These are phyloP conservation scores for Boletus reticuloceps DNA, from an alignment of 768 basidiomycete genomes.

Conservation along the genomic window DNA sequence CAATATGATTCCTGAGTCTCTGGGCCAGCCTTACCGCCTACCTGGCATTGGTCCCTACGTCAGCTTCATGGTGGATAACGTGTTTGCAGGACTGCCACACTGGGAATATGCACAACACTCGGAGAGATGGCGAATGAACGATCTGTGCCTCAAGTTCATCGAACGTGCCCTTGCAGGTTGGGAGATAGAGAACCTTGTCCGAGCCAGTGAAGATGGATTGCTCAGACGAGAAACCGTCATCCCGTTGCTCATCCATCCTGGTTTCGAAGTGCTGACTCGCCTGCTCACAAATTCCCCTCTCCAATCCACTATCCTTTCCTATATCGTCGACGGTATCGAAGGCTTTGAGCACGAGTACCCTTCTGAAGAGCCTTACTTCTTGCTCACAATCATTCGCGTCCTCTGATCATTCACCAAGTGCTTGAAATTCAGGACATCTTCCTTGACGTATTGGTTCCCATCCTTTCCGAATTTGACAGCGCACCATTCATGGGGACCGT, in stretches of 20 bases:
- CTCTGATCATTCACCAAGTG: constrained; percentile 79
- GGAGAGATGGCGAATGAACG: constrained; percentile 86
- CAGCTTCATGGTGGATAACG: constrained; percentile 83
- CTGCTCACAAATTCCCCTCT: constrained; percentile 71
- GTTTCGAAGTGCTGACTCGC: constrained; percentile 81
- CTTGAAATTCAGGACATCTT: constrained; percentile 88
- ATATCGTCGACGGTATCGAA: constrained; percentile 77
- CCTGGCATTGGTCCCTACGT: constrained; percentile 82
- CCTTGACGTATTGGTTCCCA: constrained; percentile 81
- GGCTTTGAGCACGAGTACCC: constrained; percentile 71
- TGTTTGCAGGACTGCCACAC: constrained; percentile 72
- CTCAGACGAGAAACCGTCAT: constrained; percentile 52
- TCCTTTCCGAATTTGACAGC: constrained; percentile 63
- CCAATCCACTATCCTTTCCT: constrained; percentile 71
- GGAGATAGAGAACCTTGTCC: constrained; percentile 71
- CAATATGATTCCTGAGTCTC: constrained; percentile 74
- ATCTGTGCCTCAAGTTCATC: constrained; percentile 78
- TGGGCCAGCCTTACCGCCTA: constrained; percentile 78
- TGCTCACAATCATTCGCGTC: constrained; percentile 72
- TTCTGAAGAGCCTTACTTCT: constrained; percentile 69
- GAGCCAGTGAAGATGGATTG: constrained; percentile 50
- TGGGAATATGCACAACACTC: constrained; percentile 73
- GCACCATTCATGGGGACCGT: constrained; percentile 50
- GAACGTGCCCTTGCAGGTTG: constrained; percentile 82
- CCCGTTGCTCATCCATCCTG: constrained; percentile 72